Evolutionary conservation across 306 rosid species (phyloP).

Genomic region (Rosa lucieae): DNA sequence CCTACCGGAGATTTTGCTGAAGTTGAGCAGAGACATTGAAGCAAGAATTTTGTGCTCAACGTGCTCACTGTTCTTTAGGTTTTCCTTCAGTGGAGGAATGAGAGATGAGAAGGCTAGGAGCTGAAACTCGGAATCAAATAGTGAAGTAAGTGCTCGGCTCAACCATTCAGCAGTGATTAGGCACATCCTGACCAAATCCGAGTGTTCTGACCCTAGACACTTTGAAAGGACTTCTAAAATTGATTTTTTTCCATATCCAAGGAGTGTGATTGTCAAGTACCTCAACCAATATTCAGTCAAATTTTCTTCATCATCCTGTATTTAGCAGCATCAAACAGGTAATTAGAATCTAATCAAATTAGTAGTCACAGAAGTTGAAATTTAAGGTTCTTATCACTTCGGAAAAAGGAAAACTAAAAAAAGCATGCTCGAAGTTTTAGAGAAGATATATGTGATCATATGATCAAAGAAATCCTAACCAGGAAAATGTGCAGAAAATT

Average conservation of each 20-base stretch:
- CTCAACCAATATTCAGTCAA: slow-evolving; percentile 45
- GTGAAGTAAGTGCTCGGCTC: slow-evolving; percentile 54
- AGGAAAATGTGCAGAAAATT: neutral
- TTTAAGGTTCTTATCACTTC: neutral
- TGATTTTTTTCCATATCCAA: slow-evolving; percentile 58
- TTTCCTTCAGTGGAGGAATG: slow-evolving; percentile 46
- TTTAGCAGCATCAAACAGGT: slow-evolving; percentile 13
- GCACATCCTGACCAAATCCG: slow-evolving; percentile 53
- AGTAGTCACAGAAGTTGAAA: neutral
- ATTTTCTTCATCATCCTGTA: slow-evolving; percentile 53
- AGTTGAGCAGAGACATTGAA: slow-evolving; percentile 64
- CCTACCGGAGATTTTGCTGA: slow-evolving; percentile 77
- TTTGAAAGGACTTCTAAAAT: slow-evolving; percentile 51
- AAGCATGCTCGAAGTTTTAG: neutral
- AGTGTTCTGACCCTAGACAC: slow-evolving; percentile 50
- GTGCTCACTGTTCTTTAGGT: slow-evolving; percentile 42
- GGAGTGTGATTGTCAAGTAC: slow-evolving; percentile 48
- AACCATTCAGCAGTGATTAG: slow-evolving; percentile 64
- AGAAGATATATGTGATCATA: neutral
- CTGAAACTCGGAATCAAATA: slow-evolving; percentile 45
- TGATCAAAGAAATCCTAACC: neutral
- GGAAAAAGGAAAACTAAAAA: neutral
- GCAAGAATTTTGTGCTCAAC: slow-evolving; percentile 67
- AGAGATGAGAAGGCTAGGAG: slow-evolving; percentile 50
- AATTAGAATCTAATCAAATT: slow-evolving; percentile 14